A percentile compares a stretch with the other conserved stretches of the same genome.
Evolutionary conservation across 305 asterid species (phyloP).

Genomic region (Salvia sclarea): DNA sequence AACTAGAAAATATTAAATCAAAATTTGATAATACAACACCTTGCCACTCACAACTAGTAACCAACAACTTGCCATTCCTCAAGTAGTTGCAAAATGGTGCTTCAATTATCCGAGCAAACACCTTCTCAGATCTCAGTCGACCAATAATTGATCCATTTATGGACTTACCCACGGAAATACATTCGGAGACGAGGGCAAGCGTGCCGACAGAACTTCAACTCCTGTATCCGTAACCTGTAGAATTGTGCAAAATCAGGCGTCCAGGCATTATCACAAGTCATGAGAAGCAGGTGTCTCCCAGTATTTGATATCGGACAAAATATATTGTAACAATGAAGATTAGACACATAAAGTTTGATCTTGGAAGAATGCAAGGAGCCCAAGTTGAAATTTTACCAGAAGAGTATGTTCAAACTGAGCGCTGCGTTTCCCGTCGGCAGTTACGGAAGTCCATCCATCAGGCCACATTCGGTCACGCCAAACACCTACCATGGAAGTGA

Average conservation of each 20-base stretch:
- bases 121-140: constrained; percentile 16
- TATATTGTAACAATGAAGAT: not conserved
- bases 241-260: not conserved
- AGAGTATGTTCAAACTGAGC: constrained; percentile 98
- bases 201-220: constrained; percentile 86
- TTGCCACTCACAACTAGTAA: constrained; percentile 4
- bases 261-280: not conserved
- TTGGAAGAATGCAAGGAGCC: not conserved
- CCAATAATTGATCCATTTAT: constrained; percentile 26
- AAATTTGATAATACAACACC: constrained; percentile 37
- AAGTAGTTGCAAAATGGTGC: constrained; percentile 16
- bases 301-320: not conserved
- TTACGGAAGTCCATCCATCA: constrained; percentile 97
- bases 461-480: constrained; percentile 99
- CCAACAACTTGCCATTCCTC: constrained; percentile 18
- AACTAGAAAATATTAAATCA: constrained; percentile 19
- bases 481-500: constrained; percentile 49
- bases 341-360: not conserved
- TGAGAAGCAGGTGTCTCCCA: not conserved
- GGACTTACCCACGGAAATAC: constrained; percentile 80
- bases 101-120: constrained; percentile 10
- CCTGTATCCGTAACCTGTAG: constrained; percentile 84
- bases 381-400: constrained; percentile 49
- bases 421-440: constrained; percentile 94
- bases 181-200: constrained; percentile 77